Conservation (phyloP, 192 early-diverging fungal genomes). For the Backusella luteola region DNA sequence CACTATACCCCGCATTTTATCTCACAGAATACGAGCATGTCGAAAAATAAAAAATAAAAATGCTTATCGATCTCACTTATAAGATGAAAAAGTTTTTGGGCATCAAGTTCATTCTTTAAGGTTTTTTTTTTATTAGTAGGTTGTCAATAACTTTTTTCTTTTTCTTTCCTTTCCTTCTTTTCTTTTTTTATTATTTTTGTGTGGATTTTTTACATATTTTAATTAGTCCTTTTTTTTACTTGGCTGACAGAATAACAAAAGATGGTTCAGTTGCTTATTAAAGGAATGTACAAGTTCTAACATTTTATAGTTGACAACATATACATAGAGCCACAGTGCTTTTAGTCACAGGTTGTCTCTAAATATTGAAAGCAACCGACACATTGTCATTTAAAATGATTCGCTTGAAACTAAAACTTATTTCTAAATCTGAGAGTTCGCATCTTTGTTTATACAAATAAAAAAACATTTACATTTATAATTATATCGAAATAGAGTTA, state of each 20-base stretch:
- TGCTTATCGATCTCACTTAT: background rate
- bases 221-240: constrained; percentile 9
- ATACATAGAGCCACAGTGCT: background rate
- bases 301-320: background rate
- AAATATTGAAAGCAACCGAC: constrained; percentile 9
- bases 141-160: background rate
- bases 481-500: background rate
- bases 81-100: background rate
- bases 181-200: background rate
- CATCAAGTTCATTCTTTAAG: background rate
- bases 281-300: background rate
- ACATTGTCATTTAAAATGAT: constrained; percentile 8
- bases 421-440: background rate
- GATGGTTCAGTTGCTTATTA: constrained; percentile 9
- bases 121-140: background rate
- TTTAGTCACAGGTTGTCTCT: background rate
- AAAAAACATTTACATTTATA: background rate
- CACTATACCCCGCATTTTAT: constrained; percentile 2
- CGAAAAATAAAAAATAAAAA: background rate
- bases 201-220: constrained; percentile 3
- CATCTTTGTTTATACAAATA: background rate
- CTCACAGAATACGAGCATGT: background rate
- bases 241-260: constrained; percentile 2
- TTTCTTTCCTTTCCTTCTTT: background rate
- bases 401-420: constrained; percentile 4